phyloP scores from a whole-genome alignment of 441 rosid species.

The Eruca vesicaria region DNA sequence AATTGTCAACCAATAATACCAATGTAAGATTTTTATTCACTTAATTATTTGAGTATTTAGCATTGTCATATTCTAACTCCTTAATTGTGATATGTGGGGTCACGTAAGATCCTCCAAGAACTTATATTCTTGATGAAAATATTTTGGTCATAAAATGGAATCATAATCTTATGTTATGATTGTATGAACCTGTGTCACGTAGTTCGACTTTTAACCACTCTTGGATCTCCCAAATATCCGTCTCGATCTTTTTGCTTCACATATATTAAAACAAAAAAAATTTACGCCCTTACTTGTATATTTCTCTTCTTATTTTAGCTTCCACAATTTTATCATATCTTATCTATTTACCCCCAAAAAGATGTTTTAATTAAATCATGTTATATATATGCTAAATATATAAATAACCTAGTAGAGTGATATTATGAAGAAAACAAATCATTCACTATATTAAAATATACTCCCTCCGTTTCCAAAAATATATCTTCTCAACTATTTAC shows the following conservation, averaged over 20 bases:
- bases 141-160: constrained; percentile 53
- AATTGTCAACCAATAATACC: not conserved
- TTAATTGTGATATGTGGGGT: constrained; percentile 39
- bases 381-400: not conserved
- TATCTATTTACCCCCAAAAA: not conserved
- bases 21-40: not conserved
- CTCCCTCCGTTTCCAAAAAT: too few species aligned
- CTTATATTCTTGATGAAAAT: constrained; percentile 42
- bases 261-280: not conserved
- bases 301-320: not conserved
- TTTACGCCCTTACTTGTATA: not conserved
- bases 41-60: not conserved
- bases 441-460: not conserved
- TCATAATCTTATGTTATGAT: constrained; percentile 55
- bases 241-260: constrained; percentile 32
- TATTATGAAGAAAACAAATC: not conserved
- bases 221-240: constrained; percentile 42
- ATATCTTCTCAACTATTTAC: too few species aligned
- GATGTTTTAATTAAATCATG: not conserved
- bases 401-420: not conserved
- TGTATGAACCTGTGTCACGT: constrained; percentile 48
- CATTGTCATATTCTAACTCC: not conserved
- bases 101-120: constrained; percentile 46
- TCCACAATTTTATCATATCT: not conserved
- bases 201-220: constrained; percentile 52